These are phyloP conservation scores for Nitzschia inconspicua DNA, from an alignment of 108 stramenopile species.

Conservation along the genomic window DNA sequence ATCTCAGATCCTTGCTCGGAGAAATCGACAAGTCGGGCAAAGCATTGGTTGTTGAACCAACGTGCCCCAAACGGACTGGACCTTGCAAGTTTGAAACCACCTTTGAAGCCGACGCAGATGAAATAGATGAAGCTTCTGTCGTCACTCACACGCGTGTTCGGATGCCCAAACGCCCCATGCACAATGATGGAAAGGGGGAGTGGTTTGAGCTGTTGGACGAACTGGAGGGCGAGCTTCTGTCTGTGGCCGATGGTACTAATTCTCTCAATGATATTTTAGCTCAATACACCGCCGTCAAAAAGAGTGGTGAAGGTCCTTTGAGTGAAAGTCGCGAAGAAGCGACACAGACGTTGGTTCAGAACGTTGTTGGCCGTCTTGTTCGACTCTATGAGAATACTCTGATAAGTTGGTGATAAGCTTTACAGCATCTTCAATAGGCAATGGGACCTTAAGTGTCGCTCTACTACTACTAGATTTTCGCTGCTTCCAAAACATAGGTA, in stretches of 20 bases:
- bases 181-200: conserved; percentile 51
- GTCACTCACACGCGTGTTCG: conserved; percentile 56
- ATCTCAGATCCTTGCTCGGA: conserved; percentile 64
- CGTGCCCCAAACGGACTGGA: conserved; percentile 62
- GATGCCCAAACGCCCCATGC: conserved; percentile 82
- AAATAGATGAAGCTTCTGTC: conserved; percentile 31
- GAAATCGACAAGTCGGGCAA: conserved; percentile 44
- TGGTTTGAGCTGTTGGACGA: conserved; percentile 82
- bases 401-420: conserved; percentile 83
- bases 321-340: conserved; percentile 34
- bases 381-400: conserved; percentile 77
- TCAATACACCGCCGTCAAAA: conserved; percentile 51
- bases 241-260: conserved; percentile 68
- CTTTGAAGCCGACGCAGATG: conserved; percentile 36
- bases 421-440: too few relatives aligned
- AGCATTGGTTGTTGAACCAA: conserved; percentile 40
- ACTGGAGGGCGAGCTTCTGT: conserved; percentile 76
- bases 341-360: conserved; percentile 58
- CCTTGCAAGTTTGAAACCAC: conserved; percentile 53
- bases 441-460: too few relatives aligned
- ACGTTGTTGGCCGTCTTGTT: conserved; percentile 64
- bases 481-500: too few relatives aligned
- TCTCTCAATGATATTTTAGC: conserved; percentile 74
- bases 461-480: too few relatives aligned
- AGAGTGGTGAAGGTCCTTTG: conserved; percentile 30